A percentile compares a stretch with the other conserved stretches of the same genome.
phyloP scores from a whole-genome alignment of 2,329 filamentous ascomycete genomes.

The Hypoxylon sp. region DNA sequence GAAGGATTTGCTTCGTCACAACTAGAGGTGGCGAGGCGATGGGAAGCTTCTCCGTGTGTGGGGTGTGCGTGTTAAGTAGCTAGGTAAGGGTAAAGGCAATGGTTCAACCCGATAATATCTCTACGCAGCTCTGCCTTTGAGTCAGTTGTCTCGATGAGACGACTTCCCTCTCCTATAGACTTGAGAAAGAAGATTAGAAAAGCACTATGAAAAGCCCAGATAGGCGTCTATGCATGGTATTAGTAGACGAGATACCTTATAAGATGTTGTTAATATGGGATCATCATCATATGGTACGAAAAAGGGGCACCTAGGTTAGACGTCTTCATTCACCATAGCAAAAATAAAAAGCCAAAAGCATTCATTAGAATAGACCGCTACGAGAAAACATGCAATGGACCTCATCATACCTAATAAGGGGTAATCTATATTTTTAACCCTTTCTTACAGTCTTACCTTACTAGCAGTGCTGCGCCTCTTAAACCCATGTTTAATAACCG shows the following conservation, averaged over 20 bases:
- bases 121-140: too few species aligned
- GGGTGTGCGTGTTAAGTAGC: too few species aligned
- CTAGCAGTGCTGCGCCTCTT: too few species aligned
- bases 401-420: too few species aligned
- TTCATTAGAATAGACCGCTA: background rate
- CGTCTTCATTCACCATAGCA: background rate
- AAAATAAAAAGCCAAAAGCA: background rate
- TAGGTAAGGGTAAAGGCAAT: too few species aligned
- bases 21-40: constrained; percentile 8
- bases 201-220: background rate
- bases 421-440: too few species aligned
- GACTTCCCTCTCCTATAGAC: background rate
- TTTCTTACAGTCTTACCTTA: too few species aligned
- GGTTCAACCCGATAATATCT: constrained; percentile 1
- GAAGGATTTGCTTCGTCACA: constrained; percentile 31
- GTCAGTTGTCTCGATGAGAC: background rate
- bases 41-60: too few species aligned
- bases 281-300: background rate
- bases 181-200: background rate
- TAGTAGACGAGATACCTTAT: background rate
- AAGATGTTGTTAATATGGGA: background rate
- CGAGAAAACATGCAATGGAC: too few species aligned
- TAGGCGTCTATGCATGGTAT: too few species aligned
- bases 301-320: background rate
- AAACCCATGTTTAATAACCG: too few species aligned